These are phyloP conservation scores for Scytalidium lignicola DNA, from an alignment of 2,329 filamentous ascomycete genomes.

Conservation along the genomic window DNA sequence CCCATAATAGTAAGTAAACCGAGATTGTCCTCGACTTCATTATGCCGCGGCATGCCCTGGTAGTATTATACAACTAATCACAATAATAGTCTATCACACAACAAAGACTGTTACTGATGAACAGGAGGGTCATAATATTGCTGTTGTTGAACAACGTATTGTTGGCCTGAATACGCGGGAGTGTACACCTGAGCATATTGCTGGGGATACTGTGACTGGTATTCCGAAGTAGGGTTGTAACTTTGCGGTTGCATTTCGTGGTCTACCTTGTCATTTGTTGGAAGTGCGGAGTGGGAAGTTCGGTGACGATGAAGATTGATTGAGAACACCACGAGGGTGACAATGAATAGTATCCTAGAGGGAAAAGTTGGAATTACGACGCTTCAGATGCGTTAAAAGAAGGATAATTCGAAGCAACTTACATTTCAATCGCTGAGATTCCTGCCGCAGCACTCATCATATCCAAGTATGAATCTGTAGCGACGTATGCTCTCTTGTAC, in stretches of 20 bases:
- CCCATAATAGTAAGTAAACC: no score
- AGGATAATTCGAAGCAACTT: slow-evolving; percentile 1
- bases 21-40: no score
- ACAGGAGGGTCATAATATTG: neutral
- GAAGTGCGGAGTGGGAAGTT: neutral
- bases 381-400: neutral
- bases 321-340: neutral
- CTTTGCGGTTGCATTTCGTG: neutral
- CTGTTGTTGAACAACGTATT: neutral
- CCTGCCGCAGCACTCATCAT: slow-evolving; percentile 10
- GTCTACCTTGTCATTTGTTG: neutral
- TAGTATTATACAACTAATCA: no score
- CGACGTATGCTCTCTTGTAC: slow-evolving; percentile 1
- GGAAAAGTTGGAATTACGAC: neutral
- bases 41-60: no score
- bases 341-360: neutral
- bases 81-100: no score
- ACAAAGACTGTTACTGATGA: neutral
- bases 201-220: neutral
- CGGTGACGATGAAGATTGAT: neutral
- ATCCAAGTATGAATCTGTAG: slow-evolving; percentile 1
- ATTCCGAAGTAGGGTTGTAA: neutral
- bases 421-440: slow-evolving; percentile 11
- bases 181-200: neutral
- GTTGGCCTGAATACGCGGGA: neutral